These are phyloP conservation scores for Globisporangium barbulae DNA, from an alignment of 352 stramenopile genomes.

Conservation along the genomic window DNA sequence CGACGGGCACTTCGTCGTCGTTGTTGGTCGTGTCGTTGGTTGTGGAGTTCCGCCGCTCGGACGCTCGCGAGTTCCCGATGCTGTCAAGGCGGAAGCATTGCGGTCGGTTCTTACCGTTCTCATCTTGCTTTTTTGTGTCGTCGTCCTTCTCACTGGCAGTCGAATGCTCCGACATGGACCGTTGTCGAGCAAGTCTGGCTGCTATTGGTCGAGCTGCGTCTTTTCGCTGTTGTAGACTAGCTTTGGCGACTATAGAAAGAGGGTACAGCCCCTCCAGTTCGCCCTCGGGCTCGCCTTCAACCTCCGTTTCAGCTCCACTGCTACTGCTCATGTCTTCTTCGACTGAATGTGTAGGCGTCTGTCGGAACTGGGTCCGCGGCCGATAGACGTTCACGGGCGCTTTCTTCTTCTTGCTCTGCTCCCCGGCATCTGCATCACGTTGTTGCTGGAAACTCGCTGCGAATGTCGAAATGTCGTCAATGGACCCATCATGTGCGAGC, in stretches of 20 bases:
- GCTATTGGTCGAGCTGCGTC: constrained; percentile 3
- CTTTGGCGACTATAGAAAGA: background rate
- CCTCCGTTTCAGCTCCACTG: constrained; percentile 61
- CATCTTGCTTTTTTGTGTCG: background rate
- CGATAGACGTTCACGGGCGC: constrained; percentile 35
- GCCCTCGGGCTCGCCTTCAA: constrained; percentile 48
- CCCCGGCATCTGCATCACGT: constrained; percentile 15
- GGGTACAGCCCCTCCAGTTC: constrained; percentile 11
- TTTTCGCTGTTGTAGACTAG: background rate
- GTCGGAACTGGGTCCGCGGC: constrained; percentile 28
- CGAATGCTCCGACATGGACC: constrained; percentile 21
- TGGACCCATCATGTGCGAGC: constrained; percentile 55
- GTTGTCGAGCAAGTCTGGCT: constrained; percentile 1
- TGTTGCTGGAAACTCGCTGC: constrained; percentile 45
- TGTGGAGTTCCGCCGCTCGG: constrained; percentile 9
- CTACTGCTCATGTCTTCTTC: constrained; percentile 38
- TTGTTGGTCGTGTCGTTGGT: constrained; percentile 3
- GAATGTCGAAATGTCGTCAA: constrained; percentile 43
- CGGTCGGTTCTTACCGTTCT: constrained; percentile 5
- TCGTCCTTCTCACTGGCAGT: constrained; percentile 11
- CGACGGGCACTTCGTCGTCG: background rate
- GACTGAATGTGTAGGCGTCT: constrained; percentile 27
- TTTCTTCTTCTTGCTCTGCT: constrained; percentile 25
- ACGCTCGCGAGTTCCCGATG: background rate
- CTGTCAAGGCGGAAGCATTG: constrained; percentile 25